Evolutionary conservation across 164 flowering plant genomes (phyloP).

Genomic region (Chloranthus sessilifolius): DNA sequence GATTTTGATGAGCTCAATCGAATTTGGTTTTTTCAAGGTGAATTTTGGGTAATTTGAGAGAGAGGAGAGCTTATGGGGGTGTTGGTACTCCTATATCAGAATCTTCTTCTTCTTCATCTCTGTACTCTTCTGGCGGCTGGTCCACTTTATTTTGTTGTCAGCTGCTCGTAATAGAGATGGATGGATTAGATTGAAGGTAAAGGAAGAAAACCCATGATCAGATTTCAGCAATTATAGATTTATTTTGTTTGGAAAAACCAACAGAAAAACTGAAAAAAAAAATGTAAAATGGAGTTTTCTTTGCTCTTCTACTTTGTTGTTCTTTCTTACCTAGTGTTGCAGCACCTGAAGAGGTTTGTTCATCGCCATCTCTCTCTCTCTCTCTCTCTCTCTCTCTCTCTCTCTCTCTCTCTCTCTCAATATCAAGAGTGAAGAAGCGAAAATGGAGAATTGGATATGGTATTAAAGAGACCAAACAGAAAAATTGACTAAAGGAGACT

Average conservation of each 20-base stretch:
- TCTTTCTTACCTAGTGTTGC: conserved; percentile 33
- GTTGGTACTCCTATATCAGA: conserved; percentile 49
- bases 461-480: too few species aligned
- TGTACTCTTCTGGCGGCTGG: too few species aligned
- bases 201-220: conserved; percentile 11
- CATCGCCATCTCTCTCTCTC: conserved; percentile 84
- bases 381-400: too few species aligned
- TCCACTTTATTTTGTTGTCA: background rate
- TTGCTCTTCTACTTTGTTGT: background rate
- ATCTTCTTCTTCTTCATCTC: conserved; percentile 33
- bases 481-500: too few species aligned
- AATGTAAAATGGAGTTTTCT: conserved; percentile 11
- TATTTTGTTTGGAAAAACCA: too few species aligned
- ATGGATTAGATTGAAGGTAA: conserved; percentile 4
- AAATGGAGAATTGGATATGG: too few species aligned
- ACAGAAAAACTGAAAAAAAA: background rate
- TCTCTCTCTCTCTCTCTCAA: too few species aligned
- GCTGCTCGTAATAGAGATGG: conserved; percentile 11
- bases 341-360: conserved; percentile 44
- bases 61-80: conserved; percentile 15
- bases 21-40: conserved; percentile 2
- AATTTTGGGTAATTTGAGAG: conserved; percentile 11
- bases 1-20: conserved; percentile 24
- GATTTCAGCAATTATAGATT: background rate
- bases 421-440: too few species aligned